Percentiles rank a stretch among this genome's conserved stretches.
Evolutionary conservation across 768 basidiomycete species (phyloP).

Genomic region (Auriscalpium orientale): DNA sequence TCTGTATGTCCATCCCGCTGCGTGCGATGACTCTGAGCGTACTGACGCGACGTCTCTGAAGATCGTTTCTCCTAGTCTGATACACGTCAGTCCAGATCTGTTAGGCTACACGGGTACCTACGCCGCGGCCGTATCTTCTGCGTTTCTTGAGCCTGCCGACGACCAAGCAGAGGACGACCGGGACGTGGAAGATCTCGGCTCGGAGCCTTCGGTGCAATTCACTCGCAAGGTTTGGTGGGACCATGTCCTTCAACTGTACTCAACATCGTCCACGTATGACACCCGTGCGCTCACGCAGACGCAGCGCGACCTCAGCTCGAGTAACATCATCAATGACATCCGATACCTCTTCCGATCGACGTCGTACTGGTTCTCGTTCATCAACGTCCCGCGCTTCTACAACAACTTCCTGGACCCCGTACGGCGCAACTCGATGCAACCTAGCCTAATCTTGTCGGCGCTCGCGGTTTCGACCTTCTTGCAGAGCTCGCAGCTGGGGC

Average conservation of each 20-base stretch:
- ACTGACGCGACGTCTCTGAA: no score
- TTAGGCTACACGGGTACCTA: background rate
- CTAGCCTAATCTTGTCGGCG: constrained; percentile 53
- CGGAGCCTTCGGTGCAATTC: constrained; percentile 59
- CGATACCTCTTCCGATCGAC: constrained; percentile 57
- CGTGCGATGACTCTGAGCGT: no score
- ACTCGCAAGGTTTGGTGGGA: constrained; percentile 78
- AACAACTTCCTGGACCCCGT: constrained; percentile 47
- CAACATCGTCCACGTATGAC: constrained; percentile 2
- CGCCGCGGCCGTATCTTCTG: background rate
- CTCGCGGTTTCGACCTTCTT: constrained; percentile 63
- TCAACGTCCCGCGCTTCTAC: constrained; percentile 66
- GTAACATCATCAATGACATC: constrained; percentile 45
- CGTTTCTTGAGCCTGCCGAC: background rate
- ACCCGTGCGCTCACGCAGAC: constrained; percentile 25
- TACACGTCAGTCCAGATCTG: no score
- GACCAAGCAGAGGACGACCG: constrained; percentile 4
- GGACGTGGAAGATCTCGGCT: constrained; percentile 11
- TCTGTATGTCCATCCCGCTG: background rate
- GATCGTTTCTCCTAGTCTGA: no score
- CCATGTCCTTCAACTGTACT: constrained; percentile 51
- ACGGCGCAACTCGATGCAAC: constrained; percentile 52
- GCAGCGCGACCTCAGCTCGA: constrained; percentile 39
- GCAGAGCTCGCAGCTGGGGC: constrained; percentile 57
- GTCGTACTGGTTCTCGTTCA: constrained; percentile 68